These are phyloP conservation scores for Podila epicladia DNA, from an alignment of 192 early-diverging fungal genomes.

Conservation along the genomic window DNA sequence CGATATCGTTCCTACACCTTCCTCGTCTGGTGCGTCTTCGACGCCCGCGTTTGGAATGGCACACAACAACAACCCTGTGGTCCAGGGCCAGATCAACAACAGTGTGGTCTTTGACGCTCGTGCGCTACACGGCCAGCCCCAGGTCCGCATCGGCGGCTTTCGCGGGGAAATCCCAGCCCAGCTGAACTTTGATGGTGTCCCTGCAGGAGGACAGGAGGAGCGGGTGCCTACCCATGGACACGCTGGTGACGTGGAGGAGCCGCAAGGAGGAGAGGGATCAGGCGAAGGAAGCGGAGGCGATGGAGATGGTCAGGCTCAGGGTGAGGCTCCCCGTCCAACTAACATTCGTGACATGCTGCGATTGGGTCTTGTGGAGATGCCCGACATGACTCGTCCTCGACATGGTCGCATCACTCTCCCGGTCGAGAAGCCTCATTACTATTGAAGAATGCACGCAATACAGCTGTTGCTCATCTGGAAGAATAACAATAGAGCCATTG, in stretches of 20 bases:
- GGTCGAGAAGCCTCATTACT: slow-evolving; percentile 32
- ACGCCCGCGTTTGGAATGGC: neutral
- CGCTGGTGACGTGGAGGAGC: neutral
- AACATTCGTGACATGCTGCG: slow-evolving; percentile 10
- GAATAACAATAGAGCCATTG: neutral
- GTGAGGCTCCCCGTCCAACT: neutral
- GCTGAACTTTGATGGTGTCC: neutral
- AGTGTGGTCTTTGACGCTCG: slow-evolving; percentile 12
- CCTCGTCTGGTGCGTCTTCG: neutral
- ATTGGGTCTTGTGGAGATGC: slow-evolving; percentile 1
- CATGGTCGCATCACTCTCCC: slow-evolving; percentile 21
- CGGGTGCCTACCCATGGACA: neutral
- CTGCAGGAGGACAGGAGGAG: neutral
- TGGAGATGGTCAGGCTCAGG: neutral
- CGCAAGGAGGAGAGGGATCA: neutral
- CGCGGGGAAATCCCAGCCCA: neutral
- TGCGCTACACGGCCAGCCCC: neutral
- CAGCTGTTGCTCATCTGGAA: neutral
- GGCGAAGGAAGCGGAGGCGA: neutral
- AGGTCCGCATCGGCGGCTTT: slow-evolving; percentile 35
- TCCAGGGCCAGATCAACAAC: neutral
- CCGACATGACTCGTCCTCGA: slow-evolving; percentile 1
- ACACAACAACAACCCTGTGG: neutral
- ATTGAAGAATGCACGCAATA: neutral
- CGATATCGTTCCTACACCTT: neutral